Evolutionary conservation across 2,329 filamentous ascomycete genomes (phyloP).

Genomic region (Penicillium sp.): DNA sequence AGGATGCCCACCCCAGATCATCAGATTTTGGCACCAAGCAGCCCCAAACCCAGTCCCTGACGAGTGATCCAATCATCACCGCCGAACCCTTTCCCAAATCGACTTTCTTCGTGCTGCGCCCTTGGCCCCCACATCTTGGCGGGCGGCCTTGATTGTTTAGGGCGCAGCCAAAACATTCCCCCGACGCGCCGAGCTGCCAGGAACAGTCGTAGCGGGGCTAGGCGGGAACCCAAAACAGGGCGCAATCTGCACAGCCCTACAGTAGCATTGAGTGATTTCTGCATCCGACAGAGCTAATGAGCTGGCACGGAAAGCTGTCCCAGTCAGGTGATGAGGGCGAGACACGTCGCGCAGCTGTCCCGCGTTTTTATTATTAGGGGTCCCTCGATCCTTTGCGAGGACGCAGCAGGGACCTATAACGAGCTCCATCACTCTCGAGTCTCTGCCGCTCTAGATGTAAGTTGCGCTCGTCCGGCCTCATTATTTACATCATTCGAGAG

Average conservation of each 20-base stretch:
- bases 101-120: background rate
- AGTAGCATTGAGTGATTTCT: no score
- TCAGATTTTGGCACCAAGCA: background rate
- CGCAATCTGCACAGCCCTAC: background rate
- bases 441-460: background rate
- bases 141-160: background rate
- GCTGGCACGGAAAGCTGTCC: background rate
- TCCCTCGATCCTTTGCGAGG: background rate
- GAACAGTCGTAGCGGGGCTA: background rate
- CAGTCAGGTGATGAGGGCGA: no score
- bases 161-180: background rate
- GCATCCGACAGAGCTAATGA: no score
- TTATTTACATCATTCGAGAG: background rate
- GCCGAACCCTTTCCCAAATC: background rate
- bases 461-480: background rate
- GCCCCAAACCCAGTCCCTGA: background rate
- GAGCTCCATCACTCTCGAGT: background rate
- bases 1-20: background rate
- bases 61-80: background rate
- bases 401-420: background rate
- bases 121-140: slow-evolving; percentile 3
- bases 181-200: background rate
- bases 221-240: background rate
- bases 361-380: background rate
- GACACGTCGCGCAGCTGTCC: background rate